Evolutionary conservation across 1,139 yeast species (phyloP).

Genomic region (Suhomyces kunorum): DNA sequence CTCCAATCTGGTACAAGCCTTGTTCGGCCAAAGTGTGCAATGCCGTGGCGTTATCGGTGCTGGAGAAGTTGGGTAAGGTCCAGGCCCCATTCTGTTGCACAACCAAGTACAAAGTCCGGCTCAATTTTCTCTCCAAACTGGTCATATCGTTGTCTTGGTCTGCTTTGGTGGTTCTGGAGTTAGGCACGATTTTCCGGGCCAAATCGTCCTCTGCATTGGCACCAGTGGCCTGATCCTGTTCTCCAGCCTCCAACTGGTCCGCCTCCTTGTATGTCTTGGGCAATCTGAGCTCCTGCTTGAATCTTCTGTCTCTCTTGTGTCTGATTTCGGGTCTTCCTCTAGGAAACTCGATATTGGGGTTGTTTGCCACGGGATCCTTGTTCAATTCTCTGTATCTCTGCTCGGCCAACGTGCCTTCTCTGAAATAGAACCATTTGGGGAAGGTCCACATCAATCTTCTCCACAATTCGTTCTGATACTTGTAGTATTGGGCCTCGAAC

Average conservation of each 20-base stretch:
- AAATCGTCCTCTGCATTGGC: conserved; percentile 47
- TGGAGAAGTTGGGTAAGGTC: conserved; percentile 71
- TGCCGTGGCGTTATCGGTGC: conserved; percentile 39
- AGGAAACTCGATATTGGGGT: conserved; percentile 76
- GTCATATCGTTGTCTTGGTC: conserved; percentile 62
- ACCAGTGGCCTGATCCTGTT: conserved; percentile 37
- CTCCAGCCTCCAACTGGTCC: conserved; percentile 32
- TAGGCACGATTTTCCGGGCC: conserved; percentile 68
- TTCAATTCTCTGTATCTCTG: conserved; percentile 78
- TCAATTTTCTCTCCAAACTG: conserved; percentile 76
- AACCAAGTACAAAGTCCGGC: conserved; percentile 76
- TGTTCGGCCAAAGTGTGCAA: conserved; percentile 75
- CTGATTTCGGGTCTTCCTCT: conserved; percentile 83
- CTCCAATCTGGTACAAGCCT: conserved; percentile 73
- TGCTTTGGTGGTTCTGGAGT: conserved; percentile 75
- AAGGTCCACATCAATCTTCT: conserved; percentile 96
- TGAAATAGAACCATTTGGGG: conserved; percentile 90
- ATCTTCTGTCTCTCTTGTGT: conserved; percentile 85
- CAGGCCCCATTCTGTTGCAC: conserved; percentile 57
- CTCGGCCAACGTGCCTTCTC: conserved; percentile 86
- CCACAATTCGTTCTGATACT: conserved; percentile 84
- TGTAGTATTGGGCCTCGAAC: conserved; percentile 74
- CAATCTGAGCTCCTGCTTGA: conserved; percentile 70
- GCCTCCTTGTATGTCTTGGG: conserved; percentile 57
- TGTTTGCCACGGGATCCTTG: conserved; percentile 68